phyloP scores from a whole-genome alignment of 345 rosid species.

The Salix udensis region DNA sequence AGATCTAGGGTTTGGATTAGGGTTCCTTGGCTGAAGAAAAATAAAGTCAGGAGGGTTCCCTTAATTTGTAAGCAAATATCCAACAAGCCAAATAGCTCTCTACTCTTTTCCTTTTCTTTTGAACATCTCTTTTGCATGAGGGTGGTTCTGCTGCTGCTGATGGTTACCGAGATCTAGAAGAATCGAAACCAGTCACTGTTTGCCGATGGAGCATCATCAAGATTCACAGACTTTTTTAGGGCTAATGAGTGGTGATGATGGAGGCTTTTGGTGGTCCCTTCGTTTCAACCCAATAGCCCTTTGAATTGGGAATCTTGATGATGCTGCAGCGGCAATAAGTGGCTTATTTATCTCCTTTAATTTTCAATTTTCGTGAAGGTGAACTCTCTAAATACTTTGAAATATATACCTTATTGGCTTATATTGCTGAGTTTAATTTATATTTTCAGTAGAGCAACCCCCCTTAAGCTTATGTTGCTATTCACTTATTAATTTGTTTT shows the following conservation, averaged over 20 bases:
- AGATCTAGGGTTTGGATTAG: constrained; percentile 40
- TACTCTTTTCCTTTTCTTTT: background rate
- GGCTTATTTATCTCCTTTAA: constrained; percentile 28
- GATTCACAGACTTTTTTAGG: constrained; percentile 64
- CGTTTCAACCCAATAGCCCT: constrained; percentile 11
- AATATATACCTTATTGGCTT: background rate
- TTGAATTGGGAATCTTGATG: constrained; percentile 76
- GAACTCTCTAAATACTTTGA: background rate
- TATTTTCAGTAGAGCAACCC: background rate
- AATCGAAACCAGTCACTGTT: constrained; percentile 49
- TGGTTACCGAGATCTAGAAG: constrained; percentile 16
- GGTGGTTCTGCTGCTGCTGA: background rate
- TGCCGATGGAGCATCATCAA: constrained; percentile 85
- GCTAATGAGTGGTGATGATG: constrained; percentile 20
- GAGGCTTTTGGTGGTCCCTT: constrained; percentile 12
- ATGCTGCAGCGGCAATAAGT: constrained; percentile 91
- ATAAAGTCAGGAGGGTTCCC: constrained; percentile 18
- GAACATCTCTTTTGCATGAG: constrained; percentile 1
- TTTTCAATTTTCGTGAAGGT: constrained; percentile 7
- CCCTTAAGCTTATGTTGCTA: background rate
- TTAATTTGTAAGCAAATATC: background rate
- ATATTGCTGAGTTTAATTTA: background rate
- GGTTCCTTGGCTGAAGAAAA: background rate
- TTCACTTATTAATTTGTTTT: background rate
- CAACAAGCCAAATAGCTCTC: background rate